Evolutionary conservation across 805 yeast genomes (phyloP), one percentile per base, ranked within the genome.

Genomic region (Metschnikowia cerradonensis): DNA sequence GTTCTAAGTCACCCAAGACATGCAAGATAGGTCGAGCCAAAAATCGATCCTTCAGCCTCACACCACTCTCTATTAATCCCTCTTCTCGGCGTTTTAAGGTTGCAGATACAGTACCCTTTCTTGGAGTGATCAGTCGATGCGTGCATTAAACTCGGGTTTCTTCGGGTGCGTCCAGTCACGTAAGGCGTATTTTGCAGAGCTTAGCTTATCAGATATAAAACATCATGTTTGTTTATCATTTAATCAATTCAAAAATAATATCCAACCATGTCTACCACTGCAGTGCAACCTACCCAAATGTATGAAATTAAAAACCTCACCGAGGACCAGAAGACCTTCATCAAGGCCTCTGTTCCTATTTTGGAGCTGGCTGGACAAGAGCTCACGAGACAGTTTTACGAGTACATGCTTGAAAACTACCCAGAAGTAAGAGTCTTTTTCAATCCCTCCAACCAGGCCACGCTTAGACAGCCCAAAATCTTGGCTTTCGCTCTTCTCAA

Each of bases 351-450:
- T 0, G 70, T 79, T 31, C 89, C 90, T 2, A 74, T 78, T 45
- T 69, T 84, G 37, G 79, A 83, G 63, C 69, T 65, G 48, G 67
- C 75, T 41, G 90, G 90, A 31, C 78, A 72, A 11, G 72, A 65
- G 2, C 66, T 85, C 45, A 83, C 90, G 7, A 61, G 73, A 13
- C 67, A 62, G 6, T 81, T 85, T 61, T 86, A 86, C 65, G 55
- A 68, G 17, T 70, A 73, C 55, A 80, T 85, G 89, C 67, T 86
- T 30, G 50, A 57, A 10, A 73, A 69, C 14, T 69, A 79, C 58
- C 82, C 82, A 1, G 83, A 77, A 55, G 80, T 84, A 7, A 72
- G 72, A 54, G 74, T 81, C n/a, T 76, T 77, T 61, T 85, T 86
- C 74, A 86, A 85, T 63, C 72, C 68, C 54, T 63, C 81, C 2